These are phyloP conservation scores for Brassica nigra DNA, from an alignment of 345 rosid species.

Conservation along the genomic window DNA sequence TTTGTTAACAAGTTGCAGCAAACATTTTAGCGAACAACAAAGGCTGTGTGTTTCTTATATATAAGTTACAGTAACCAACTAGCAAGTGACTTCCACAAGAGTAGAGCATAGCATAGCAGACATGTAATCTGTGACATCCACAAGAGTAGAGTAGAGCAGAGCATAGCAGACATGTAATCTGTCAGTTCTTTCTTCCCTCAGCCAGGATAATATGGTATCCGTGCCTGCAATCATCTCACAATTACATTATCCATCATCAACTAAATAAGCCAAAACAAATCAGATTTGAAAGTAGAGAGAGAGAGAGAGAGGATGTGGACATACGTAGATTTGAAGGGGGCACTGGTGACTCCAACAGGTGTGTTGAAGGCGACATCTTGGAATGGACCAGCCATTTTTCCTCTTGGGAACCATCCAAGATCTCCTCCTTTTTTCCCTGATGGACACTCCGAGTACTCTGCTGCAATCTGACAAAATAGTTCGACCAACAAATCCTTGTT, in stretches of 20 bases:
- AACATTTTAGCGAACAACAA: conserved; percentile 12
- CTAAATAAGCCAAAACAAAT: background rate
- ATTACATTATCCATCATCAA: background rate
- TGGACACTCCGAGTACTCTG: conserved; percentile 93
- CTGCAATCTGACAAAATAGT: conserved; percentile 61
- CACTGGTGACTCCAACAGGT: conserved; percentile 81
- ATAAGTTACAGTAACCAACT: conserved; percentile 24
- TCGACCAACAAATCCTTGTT: background rate
- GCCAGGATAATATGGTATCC: conserved; percentile 82
- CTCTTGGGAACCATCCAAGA: conserved; percentile 98
- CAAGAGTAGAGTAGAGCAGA: background rate
- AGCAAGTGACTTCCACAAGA: conserved; percentile 19
- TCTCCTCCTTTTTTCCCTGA: conserved; percentile 99
- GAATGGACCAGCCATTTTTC: conserved; percentile 98
- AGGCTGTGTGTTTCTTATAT: background rate
- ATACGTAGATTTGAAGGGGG: conserved; percentile 97
- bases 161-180: background rate
- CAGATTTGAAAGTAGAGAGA: background rate
- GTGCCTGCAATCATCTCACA: conserved; percentile 56
- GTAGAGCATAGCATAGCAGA: background rate
- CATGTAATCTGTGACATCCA: no score
- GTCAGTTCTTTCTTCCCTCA: conserved; percentile 91
- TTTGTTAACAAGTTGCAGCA: conserved; percentile 4
- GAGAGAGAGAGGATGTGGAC: conserved; percentile 10
- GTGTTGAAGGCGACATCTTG: conserved; percentile 92